phyloP scores from a whole-genome alignment of 805 yeast genomes.

The Ascoidea asiatica region DNA sequence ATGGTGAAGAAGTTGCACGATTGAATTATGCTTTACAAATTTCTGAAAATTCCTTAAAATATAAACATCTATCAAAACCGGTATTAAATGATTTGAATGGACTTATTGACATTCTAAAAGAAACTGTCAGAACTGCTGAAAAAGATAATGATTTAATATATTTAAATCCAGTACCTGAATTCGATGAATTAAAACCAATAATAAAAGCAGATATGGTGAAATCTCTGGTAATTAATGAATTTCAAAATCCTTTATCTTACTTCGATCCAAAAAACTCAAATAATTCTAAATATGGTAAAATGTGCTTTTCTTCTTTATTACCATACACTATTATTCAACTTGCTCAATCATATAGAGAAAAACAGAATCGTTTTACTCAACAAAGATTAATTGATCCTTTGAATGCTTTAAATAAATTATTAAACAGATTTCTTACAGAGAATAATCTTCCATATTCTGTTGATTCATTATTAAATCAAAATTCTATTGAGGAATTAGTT shows the following conservation, averaged over 20 bases:
- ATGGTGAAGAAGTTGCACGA: slow-evolving; percentile 62
- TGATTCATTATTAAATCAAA: slow-evolving; percentile 27
- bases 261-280: slow-evolving; percentile 4
- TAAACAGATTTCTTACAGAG: slow-evolving; percentile 30
- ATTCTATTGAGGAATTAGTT: slow-evolving; percentile 33
- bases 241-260: slow-evolving; percentile 17
- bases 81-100: slow-evolving; percentile 41
- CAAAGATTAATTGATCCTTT: slow-evolving; percentile 35
- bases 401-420: slow-evolving; percentile 27
- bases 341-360: slow-evolving; percentile 53
- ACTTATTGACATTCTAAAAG: slow-evolving; percentile 29
- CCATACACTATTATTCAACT: slow-evolving; percentile 57
- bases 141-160: slow-evolving; percentile 76
- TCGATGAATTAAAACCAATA: slow-evolving; percentile 25
- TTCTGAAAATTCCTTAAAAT: slow-evolving; percentile 23
- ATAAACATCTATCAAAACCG: slow-evolving; percentile 25
- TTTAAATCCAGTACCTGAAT: slow-evolving; percentile 46
- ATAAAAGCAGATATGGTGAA: slow-evolving; percentile 44
- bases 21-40: slow-evolving; percentile 28
- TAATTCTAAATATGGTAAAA: slow-evolving; percentile 12
- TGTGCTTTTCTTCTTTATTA: slow-evolving; percentile 44
- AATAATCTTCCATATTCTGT: slow-evolving; percentile 47
- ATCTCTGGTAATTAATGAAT: slow-evolving; percentile 23
- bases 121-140: slow-evolving; percentile 40
- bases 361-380: slow-evolving; percentile 40